Percentiles rank a stretch among this genome's conserved stretches.
These are phyloP conservation scores for Jimgerdemannia flammicorona DNA, from an alignment of 192 early-diverging fungal species.

Conservation along the genomic window DNA sequence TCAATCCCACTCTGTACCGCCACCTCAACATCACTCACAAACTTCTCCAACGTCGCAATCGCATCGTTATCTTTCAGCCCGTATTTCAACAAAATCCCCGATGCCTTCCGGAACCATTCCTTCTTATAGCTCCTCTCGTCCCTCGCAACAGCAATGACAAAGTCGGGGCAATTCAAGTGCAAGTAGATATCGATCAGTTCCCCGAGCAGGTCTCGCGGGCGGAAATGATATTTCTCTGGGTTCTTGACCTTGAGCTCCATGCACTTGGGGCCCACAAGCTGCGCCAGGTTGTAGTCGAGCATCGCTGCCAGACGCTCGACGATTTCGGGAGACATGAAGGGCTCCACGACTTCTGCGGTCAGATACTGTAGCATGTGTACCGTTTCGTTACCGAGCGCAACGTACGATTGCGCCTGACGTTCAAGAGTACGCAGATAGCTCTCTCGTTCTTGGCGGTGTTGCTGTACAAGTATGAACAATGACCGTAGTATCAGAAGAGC, in stretches of 20 bases:
- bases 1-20: slow-evolving; percentile 54
- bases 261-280: slow-evolving; percentile 88
- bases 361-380: slow-evolving; percentile 90
- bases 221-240: slow-evolving; percentile 86
- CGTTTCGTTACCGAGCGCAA: slow-evolving; percentile 88
- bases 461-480: slow-evolving; percentile 15
- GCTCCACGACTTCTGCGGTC: slow-evolving; percentile 69
- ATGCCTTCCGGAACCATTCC: slow-evolving; percentile 75
- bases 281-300: slow-evolving; percentile 91
- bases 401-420: slow-evolving; percentile 81
- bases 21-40: slow-evolving; percentile 73
- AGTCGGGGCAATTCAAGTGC: slow-evolving; percentile 58
- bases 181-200: slow-evolving; percentile 85
- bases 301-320: slow-evolving; percentile 94
- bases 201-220: slow-evolving; percentile 75
- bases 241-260: slow-evolving; percentile 85
- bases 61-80: slow-evolving; percentile 64
- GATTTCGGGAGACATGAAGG: slow-evolving; percentile 88
- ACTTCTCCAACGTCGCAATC: slow-evolving; percentile 52
- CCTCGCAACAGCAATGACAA: slow-evolving; percentile 77
- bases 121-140: slow-evolving; percentile 84
- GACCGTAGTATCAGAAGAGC: not conserved
- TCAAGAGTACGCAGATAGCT: slow-evolving; percentile 57
- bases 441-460: slow-evolving; percentile 63
- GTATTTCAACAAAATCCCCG: slow-evolving; percentile 58